Percentiles rank a stretch among this genome's conserved stretches.
phyloP scores from a whole-genome alignment of 1,284 basidiomycete genomes.

The Phylloboletellus chloephorus region DNA sequence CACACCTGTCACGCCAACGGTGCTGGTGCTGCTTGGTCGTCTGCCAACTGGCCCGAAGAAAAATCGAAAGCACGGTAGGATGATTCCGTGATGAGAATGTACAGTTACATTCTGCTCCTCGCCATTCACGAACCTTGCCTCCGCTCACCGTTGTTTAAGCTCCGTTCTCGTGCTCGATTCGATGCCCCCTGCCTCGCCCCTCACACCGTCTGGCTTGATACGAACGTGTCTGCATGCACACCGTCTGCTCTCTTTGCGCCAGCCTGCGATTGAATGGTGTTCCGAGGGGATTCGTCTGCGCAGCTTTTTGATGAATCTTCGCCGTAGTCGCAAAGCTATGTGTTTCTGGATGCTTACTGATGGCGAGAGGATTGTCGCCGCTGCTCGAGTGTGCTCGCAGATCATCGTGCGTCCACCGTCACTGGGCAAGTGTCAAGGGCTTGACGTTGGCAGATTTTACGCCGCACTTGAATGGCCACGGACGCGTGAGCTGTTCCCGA shows the following conservation, averaged over 20 bases:
- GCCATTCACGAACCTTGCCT: conserved; percentile 8
- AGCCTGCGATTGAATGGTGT: conserved; percentile 6
- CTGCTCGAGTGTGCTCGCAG: conserved; percentile 1
- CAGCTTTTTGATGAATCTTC: conserved; percentile 28
- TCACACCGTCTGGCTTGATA: conserved; percentile 16
- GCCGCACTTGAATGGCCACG: conserved; percentile 25
- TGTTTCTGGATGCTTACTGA: neutral
- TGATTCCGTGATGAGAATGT: conserved; percentile 8
- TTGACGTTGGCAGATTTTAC: conserved; percentile 17
- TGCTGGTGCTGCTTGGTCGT: too few species aligned
- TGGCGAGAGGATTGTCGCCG: neutral
- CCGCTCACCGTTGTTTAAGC: conserved; percentile 21
- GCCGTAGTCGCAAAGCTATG: conserved; percentile 12
- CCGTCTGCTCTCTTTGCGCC: conserved; percentile 7
- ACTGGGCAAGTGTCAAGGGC: conserved; percentile 21
- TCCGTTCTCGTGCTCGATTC: conserved; percentile 22
- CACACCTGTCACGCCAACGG: conserved; percentile 13
- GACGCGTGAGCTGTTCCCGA: conserved; percentile 26
- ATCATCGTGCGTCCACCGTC: conserved; percentile 5
- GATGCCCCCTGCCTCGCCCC: conserved; percentile 22
- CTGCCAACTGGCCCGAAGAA: conserved; percentile 13
- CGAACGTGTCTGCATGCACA: conserved; percentile 14
- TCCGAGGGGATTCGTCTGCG: conserved; percentile 14
- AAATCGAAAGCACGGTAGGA: conserved; percentile 4
- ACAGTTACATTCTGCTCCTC: conserved; percentile 9